These are phyloP conservation scores for Fusarium austroafricanum DNA, from an alignment of 2,329 filamentous ascomycete genomes.

Conservation along the genomic window DNA sequence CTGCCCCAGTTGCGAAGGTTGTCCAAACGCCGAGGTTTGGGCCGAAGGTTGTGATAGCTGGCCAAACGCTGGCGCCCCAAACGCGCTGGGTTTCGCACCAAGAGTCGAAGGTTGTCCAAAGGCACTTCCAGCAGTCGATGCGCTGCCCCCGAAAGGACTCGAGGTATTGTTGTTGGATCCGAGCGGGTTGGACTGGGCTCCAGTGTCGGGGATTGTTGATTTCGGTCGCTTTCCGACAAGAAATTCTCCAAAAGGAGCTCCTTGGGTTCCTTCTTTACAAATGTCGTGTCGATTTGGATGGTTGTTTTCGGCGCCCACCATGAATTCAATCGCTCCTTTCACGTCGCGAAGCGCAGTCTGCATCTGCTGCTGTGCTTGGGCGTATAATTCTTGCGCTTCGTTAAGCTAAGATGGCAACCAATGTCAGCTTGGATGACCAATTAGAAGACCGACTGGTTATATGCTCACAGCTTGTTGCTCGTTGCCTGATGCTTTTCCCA, in stretches of 20 bases:
- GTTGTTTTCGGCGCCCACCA: constrained; percentile 72
- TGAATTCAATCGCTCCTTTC: constrained; percentile 77
- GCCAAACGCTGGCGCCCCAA: constrained; percentile 47
- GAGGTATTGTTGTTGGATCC: constrained; percentile 44
- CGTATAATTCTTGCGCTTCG: constrained; percentile 70
- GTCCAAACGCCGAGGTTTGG: constrained; percentile 56
- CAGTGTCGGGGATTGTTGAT: constrained; percentile 43
- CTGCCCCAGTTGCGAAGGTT: constrained; percentile 43
- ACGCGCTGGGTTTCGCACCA: constrained; percentile 48
- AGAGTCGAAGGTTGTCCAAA: constrained; percentile 53
- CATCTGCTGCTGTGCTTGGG: constrained; percentile 76
- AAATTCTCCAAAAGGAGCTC: constrained; percentile 60
- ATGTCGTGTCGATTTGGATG: constrained; percentile 82
- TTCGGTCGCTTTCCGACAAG: constrained; percentile 52
- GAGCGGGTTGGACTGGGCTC: constrained; percentile 57
- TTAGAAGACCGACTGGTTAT: not conserved
- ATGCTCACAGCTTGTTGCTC: constrained; percentile 62
- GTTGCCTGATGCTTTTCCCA: constrained; percentile 69
- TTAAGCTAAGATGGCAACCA: constrained; percentile 59
- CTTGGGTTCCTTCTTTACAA: constrained; percentile 60
- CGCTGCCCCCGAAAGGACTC: constrained; percentile 48
- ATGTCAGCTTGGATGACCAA: constrained; percentile 30
- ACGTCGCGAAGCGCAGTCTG: constrained; percentile 75
- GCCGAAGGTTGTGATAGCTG: constrained; percentile 53
- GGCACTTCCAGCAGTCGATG: constrained; percentile 44